Conservation (phyloP, 1,139 yeast species). For the Yamadazyma mexicana region DNA sequence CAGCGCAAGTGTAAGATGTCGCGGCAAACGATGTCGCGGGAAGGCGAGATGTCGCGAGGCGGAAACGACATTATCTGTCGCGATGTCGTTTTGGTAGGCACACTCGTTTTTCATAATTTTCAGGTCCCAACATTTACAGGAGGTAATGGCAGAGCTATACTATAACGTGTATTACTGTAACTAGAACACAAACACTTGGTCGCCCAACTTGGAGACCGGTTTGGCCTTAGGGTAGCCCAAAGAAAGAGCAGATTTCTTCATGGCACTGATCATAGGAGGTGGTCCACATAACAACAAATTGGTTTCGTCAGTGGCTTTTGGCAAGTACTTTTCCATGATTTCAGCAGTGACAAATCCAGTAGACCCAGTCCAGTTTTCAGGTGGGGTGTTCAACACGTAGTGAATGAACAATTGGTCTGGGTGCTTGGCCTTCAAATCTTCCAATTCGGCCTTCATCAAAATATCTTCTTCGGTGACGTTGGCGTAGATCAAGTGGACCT, state of each 20-base stretch:
- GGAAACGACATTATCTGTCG: too few relatives aligned
- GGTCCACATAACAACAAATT: constrained; percentile 92
- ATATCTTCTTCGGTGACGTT: constrained; percentile 75
- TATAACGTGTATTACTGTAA: background rate
- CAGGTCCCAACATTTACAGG: too few relatives aligned
- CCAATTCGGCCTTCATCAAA: constrained; percentile 74
- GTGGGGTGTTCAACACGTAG: constrained; percentile 76
- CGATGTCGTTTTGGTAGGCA: too few relatives aligned
- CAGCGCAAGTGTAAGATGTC: too few relatives aligned
- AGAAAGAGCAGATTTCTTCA: constrained; percentile 78
- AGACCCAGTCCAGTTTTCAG: constrained; percentile 48
- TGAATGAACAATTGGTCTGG: constrained; percentile 76
- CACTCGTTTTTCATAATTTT: too few relatives aligned
- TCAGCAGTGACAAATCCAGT: constrained; percentile 77
- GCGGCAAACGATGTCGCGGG: too few relatives aligned
- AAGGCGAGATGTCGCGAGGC: background rate
- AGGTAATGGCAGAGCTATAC: too few relatives aligned
- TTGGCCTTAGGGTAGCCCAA: constrained; percentile 86
- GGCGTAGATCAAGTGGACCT: constrained; percentile 78
- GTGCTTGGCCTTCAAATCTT: constrained; percentile 57
- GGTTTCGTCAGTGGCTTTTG: constrained; percentile 59
- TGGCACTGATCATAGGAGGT: constrained; percentile 77
- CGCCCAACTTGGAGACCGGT: constrained; percentile 89
- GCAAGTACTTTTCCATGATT: constrained; percentile 54
- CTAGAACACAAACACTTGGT: constrained; percentile 66